A percentile compares a stretch with the other conserved stretches of the same genome.
Evolutionary conservation across 108 stramenopile species (phyloP).

Genomic region (Cyclotella kingstonii): DNA sequence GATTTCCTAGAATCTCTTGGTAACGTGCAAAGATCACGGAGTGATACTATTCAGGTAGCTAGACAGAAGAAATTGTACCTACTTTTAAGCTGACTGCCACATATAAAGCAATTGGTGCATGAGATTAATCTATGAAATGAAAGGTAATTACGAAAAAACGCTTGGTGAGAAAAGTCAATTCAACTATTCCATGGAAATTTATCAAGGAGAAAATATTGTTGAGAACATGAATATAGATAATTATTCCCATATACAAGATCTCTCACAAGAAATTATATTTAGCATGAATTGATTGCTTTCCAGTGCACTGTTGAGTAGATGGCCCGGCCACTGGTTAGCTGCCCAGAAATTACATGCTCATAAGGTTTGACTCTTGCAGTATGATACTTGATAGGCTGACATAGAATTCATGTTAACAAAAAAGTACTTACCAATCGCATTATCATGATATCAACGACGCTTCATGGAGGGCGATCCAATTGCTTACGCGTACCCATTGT

Average conservation of each 20-base stretch:
- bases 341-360: slow-evolving; percentile 45
- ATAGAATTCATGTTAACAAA: neutral
- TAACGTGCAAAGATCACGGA: slow-evolving; percentile 47
- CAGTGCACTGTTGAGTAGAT: slow-evolving; percentile 50
- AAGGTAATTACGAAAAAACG: neutral
- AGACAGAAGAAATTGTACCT: neutral
- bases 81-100: neutral
- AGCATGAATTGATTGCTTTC: slow-evolving; percentile 49
- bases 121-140: slow-evolving; percentile 1
- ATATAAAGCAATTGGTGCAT: neutral
- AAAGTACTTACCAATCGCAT: no score
- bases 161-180: no score
- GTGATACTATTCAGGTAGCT: neutral
- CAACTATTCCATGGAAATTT: neutral
- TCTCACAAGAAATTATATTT: slow-evolving; percentile 30
- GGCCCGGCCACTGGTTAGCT: slow-evolving; percentile 51
- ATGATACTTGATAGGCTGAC: no score
- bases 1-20: slow-evolving; percentile 14
- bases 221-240: slow-evolving; percentile 3
- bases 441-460: no score
- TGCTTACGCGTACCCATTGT: no score
- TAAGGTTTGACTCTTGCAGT: neutral
- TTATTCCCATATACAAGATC: slow-evolving; percentile 4
- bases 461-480: no score
- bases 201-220: slow-evolving; percentile 16